Conservation (phyloP, 2,329 filamentous ascomycete genomes). For the Penicillium sp. region DNA sequence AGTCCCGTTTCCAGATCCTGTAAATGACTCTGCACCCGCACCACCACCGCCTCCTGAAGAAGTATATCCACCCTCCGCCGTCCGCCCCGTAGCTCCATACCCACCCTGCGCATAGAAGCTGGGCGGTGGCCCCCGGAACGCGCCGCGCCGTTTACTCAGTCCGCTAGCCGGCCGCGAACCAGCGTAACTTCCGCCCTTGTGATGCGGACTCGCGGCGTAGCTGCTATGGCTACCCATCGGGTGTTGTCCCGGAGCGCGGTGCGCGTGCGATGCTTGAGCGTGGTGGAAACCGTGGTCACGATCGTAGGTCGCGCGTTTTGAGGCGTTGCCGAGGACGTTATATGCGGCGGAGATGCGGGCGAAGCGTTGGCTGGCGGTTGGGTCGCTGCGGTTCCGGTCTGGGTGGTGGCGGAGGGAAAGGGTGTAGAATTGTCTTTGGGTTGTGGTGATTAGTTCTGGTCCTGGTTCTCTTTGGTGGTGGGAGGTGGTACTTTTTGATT, state of each 20-base stretch:
- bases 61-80: constrained; percentile 30
- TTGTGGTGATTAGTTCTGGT: too few relatives aligned
- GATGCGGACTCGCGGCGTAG: constrained; percentile 33
- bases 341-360: constrained; percentile 81
- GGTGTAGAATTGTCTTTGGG: constrained; percentile 69
- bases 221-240: constrained; percentile 52
- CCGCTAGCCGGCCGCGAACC: constrained; percentile 69
- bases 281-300: constrained; percentile 45
- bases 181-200: constrained; percentile 42
- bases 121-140: constrained; percentile 80
- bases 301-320: constrained; percentile 77
- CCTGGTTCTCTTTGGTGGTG: constrained; percentile 1
- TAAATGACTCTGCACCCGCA: constrained; percentile 4
- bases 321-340: constrained; percentile 62
- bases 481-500: constrained; percentile 68
- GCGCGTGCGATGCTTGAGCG: constrained; percentile 15
- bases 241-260: constrained; percentile 28
- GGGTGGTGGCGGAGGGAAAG: constrained; percentile 91
- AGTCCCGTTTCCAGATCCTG: neutral
- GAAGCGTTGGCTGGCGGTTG: constrained; percentile 67
- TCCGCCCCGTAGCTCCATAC: constrained; percentile 62
- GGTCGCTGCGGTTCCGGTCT: constrained; percentile 76
- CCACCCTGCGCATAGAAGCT: constrained; percentile 79
- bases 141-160: constrained; percentile 65
- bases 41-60: constrained; percentile 1